Percentiles rank a stretch among this genome's conserved stretches.
phyloP scores from a whole-genome alignment of 768 basidiomycete species.

The Trametes meyenii region DNA sequence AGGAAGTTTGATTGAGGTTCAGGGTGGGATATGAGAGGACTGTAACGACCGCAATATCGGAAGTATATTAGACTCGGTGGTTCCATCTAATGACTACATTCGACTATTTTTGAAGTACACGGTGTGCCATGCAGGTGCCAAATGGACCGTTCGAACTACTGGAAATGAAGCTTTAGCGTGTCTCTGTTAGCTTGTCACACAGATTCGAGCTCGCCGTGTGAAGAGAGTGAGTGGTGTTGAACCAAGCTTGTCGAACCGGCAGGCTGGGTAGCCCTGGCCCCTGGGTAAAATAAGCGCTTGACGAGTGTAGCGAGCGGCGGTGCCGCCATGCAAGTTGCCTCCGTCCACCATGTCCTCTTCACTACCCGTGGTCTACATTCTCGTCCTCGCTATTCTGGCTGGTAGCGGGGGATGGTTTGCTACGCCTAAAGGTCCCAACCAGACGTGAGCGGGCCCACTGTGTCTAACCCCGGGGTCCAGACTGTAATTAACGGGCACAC shows the following conservation, averaged over 20 bases:
- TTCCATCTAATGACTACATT: constrained; percentile 10
- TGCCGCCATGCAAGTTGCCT: constrained; percentile 5
- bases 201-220: too few relatives aligned
- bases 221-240: too few relatives aligned
- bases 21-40: neutral
- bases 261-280: too few relatives aligned
- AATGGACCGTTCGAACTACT: too few relatives aligned
- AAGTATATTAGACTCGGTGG: constrained; percentile 13
- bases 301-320: neutral
- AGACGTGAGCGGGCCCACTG: constrained; percentile 65
- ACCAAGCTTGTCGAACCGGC: too few relatives aligned
- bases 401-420: constrained; percentile 68
- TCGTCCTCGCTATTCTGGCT: constrained; percentile 64
- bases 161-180: too few relatives aligned
- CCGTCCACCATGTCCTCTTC: constrained; percentile 60
- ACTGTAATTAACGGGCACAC: neutral
- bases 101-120: neutral
- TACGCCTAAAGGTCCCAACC: constrained; percentile 85
- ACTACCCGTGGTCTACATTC: constrained; percentile 68
- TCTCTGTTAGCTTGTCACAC: too few relatives aligned
- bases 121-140: too few relatives aligned
- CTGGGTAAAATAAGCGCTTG: too few relatives aligned
- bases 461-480: neutral
- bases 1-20: constrained; percentile 43
- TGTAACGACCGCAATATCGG: constrained; percentile 6